Evolutionary conservation across 108 stramenopile genomes (phyloP).

Genomic region (Nitzschia inconspicua): DNA sequence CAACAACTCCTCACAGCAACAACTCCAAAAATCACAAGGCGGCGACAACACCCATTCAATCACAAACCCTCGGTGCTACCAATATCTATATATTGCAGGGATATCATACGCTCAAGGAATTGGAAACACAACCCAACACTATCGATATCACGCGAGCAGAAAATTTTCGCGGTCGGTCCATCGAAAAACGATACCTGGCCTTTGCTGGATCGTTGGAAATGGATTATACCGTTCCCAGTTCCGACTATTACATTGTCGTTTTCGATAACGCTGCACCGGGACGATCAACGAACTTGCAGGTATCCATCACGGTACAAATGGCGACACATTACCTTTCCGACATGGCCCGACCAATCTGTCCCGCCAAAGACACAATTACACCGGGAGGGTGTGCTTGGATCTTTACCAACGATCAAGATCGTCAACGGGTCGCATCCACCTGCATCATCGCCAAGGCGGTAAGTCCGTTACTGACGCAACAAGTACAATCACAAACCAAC

Average conservation of each 20-base stretch:
- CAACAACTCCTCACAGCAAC: too few species aligned
- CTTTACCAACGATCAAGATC: not conserved
- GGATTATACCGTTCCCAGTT: not conserved
- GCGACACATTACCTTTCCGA: not conserved
- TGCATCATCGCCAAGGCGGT: constrained; percentile 15
- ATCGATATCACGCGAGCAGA: not conserved
- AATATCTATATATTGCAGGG: constrained; percentile 15
- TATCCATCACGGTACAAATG: not conserved
- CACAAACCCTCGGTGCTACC: too few species aligned
- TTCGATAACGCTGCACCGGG: constrained; percentile 3
- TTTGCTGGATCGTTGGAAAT: not conserved
- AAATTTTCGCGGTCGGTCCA: constrained; percentile 2
- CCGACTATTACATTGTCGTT: constrained; percentile 7
- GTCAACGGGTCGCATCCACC: not conserved
- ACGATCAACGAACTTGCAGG: not conserved
- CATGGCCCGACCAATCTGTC: not conserved
- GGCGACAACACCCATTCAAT: too few species aligned
- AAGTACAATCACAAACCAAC: not conserved
- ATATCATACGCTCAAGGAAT: not conserved
- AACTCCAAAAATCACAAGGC: too few species aligned
- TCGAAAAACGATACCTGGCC: constrained; percentile 2
- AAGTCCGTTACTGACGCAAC: not conserved
- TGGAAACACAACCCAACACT: not conserved
- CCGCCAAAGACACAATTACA: not conserved
- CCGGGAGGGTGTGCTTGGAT: constrained; percentile 1